Evolutionary conservation across 73 alveolate species (phyloP).

Genomic region (Halteria grandinella): DNA sequence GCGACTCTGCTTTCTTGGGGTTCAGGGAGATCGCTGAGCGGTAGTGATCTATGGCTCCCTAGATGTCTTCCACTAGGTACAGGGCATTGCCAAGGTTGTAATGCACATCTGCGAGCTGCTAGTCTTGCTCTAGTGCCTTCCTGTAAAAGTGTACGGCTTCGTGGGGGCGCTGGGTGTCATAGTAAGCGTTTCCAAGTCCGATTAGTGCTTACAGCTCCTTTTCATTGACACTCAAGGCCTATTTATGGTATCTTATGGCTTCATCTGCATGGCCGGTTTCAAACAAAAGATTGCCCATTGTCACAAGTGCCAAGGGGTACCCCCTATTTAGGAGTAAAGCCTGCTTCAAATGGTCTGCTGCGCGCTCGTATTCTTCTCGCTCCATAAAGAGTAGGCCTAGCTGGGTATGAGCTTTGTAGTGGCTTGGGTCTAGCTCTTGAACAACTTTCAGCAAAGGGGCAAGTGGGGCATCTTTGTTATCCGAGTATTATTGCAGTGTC

Average conservation of each 20-base stretch:
- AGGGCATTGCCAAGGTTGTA: slow-evolving; percentile 76
- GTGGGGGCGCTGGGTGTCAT: slow-evolving; percentile 60
- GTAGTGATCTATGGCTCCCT: slow-evolving; percentile 67
- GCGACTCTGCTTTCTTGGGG: slow-evolving; percentile 70
- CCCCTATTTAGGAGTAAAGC: slow-evolving; percentile 52
- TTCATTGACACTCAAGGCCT: slow-evolving; percentile 58
- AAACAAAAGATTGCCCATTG: slow-evolving; percentile 72
- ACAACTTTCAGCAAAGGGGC: slow-evolving; percentile 41
- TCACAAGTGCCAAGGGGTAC: slow-evolving; percentile 61
- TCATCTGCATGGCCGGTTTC: slow-evolving; percentile 74
- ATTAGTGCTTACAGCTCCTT: slow-evolving; percentile 68
- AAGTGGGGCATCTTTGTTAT: slow-evolving; percentile 54
- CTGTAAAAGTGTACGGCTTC: slow-evolving; percentile 63
- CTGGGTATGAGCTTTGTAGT: slow-evolving; percentile 63
- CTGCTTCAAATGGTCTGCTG: slow-evolving; percentile 54
- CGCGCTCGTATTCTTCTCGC: slow-evolving; percentile 50
- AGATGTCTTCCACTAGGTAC: slow-evolving; percentile 64
- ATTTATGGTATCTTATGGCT: slow-evolving; percentile 65
- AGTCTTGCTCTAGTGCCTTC: slow-evolving; percentile 62
- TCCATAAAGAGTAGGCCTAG: slow-evolving; percentile 66
- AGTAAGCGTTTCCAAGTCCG: slow-evolving; percentile 76
- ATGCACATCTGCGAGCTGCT: slow-evolving; percentile 69
- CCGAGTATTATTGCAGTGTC: slow-evolving; percentile 41
- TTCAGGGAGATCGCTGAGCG: slow-evolving; percentile 61
- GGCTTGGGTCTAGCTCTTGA: slow-evolving; percentile 56